A percentile compares a stretch with the other conserved stretches of the same genome.
Conservation (phyloP, 768 basidiomycete species). For the Boletales sp. region DNA sequence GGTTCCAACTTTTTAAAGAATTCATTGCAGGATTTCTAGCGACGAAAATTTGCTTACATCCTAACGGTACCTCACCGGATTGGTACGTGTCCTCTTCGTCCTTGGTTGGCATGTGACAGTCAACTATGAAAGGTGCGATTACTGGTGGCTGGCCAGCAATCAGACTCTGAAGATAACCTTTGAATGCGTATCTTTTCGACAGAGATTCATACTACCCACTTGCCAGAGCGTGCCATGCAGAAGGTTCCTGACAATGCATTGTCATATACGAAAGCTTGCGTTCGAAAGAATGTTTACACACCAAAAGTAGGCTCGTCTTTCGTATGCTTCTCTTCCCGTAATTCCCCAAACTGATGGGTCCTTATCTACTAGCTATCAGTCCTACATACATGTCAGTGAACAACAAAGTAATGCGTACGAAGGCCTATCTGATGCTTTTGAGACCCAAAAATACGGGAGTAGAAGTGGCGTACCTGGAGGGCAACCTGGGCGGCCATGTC, state of each 20-base stretch:
- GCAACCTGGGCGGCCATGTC: conserved; percentile 48
- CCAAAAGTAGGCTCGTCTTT: conserved; percentile 55
- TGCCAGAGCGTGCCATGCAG: conserved; percentile 49
- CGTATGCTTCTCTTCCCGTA: conserved; percentile 47
- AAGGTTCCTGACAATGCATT: conserved; percentile 31
- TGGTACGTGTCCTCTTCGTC: conserved; percentile 45
- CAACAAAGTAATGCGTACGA: conserved; percentile 7
- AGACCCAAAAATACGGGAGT: neutral
- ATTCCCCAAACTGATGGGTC: conserved; percentile 53
- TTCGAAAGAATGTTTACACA: neutral
- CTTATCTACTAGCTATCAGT: conserved; percentile 33
- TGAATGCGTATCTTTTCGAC: neutral
- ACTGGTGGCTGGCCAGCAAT: conserved; percentile 48
- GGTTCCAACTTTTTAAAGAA: conserved; percentile 38
- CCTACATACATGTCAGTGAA: neutral
- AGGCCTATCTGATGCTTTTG: conserved; percentile 9
- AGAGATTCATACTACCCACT: neutral
- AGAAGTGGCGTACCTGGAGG: conserved; percentile 35
- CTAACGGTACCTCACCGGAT: conserved; percentile 39
- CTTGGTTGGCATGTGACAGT: conserved; percentile 44
- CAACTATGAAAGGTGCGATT: conserved; percentile 40
- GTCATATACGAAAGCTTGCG: neutral
- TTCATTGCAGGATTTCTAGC: neutral
- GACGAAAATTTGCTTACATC: conserved; percentile 36
- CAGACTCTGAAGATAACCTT: conserved; percentile 29